Evolutionary conservation across 768 basidiomycete species (phyloP).

Genomic region (Russula emetica): DNA sequence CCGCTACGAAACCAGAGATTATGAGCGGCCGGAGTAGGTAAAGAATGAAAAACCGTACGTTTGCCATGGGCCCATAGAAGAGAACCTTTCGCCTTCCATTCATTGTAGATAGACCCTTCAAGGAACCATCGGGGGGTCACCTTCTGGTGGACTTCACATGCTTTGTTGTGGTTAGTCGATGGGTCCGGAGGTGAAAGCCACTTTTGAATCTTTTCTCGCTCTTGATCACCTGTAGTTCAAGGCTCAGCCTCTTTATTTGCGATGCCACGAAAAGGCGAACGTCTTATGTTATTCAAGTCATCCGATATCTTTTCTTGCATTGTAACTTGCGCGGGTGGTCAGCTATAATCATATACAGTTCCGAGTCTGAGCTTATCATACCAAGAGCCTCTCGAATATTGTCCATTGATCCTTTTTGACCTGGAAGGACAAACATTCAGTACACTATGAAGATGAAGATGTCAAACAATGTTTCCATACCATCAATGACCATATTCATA

Average conservation of each 20-base stretch:
- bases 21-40: neutral
- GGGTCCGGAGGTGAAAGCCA: conserved; percentile 8
- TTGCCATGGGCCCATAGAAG: conserved; percentile 4
- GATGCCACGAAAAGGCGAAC: neutral
- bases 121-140: conserved; percentile 1
- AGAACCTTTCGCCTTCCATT: neutral
- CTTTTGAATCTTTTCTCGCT: neutral
- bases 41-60: neutral
- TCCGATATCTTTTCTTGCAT: neutral
- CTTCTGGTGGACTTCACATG: neutral
- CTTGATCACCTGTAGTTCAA: neutral
- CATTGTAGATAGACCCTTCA: neutral
- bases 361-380: neutral
- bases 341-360: neutral
- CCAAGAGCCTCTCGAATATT: neutral
- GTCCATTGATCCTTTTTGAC: neutral
- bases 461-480: neutral
- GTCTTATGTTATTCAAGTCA: neutral
- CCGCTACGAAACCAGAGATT: neutral
- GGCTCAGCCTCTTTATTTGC: neutral
- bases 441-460: too few relatives aligned
- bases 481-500: conserved; percentile 3
- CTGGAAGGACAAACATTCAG: neutral
- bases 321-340: neutral
- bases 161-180: neutral